A percentile compares a stretch with the other conserved stretches of the same genome.
These are phyloP conservation scores for Tolypocladium amazonense DNA, from an alignment of 2,329 filamentous ascomycete genomes.

Conservation along the genomic window DNA sequence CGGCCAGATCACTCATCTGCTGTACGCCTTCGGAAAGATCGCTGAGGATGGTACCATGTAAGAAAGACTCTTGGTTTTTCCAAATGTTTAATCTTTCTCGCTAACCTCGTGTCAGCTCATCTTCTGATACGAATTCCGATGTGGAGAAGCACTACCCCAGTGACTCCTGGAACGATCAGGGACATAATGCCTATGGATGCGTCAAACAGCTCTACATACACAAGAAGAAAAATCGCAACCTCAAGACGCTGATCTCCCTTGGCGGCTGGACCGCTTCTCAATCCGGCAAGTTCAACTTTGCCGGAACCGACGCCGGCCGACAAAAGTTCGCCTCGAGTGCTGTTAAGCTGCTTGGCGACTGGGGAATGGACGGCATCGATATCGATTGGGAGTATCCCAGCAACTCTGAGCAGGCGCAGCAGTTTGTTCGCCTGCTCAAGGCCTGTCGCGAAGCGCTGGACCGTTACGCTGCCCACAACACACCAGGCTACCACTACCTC, in stretches of 20 bases:
- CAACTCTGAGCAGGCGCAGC: conserved; percentile 24
- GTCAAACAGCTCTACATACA: conserved; percentile 66
- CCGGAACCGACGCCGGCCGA: conserved; percentile 50
- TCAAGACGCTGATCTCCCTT: conserved; percentile 73
- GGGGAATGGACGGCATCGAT: conserved; percentile 47
- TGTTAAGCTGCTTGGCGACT: conserved; percentile 59
- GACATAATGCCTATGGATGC: conserved; percentile 64
- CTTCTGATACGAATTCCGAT: conserved; percentile 31
- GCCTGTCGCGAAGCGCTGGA: conserved; percentile 33
- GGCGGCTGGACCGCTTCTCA: conserved; percentile 70
- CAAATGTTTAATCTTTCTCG: too few species aligned
- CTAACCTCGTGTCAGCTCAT: conserved; percentile 8
- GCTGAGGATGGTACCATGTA: conserved; percentile 34
- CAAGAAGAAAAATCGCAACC: conserved; percentile 64
- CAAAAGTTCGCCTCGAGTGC: conserved; percentile 57
- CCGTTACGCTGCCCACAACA: conserved; percentile 25
- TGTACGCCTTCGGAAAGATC: conserved; percentile 48
- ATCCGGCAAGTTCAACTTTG: conserved; percentile 50
- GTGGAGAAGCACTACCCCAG: conserved; percentile 55
- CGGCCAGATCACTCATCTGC: conserved; percentile 60
- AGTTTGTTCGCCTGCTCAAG: conserved; percentile 31
- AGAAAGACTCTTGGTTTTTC: conserved; percentile 17
- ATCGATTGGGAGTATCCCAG: conserved; percentile 47
- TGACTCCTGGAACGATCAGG: conserved; percentile 47
- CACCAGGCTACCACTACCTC: conserved; percentile 34